These are phyloP conservation scores for Starmerella bombi DNA, from an alignment of 805 yeast species.

Conservation along the genomic window DNA sequence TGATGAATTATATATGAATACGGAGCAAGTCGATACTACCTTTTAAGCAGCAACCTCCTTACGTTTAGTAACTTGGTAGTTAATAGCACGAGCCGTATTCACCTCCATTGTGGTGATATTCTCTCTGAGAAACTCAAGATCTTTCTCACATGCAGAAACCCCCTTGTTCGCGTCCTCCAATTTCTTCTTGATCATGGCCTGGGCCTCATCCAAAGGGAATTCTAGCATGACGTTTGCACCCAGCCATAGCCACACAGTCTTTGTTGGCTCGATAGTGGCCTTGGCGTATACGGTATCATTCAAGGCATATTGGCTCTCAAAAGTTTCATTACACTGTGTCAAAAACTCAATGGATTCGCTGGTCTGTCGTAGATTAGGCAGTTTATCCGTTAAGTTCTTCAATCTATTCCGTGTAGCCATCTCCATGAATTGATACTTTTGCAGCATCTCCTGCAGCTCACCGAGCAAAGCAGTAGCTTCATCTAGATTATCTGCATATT, in stretches of 20 bases:
- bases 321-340: conserved; percentile 35
- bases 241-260: conserved; percentile 79
- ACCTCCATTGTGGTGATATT: conserved; percentile 97
- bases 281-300: conserved; percentile 85
- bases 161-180: conserved; percentile 49
- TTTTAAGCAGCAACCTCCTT: conserved; percentile 6
- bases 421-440: conserved; percentile 32
- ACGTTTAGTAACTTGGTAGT: conserved; percentile 30
- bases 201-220: conserved; percentile 81
- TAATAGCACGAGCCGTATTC: conserved; percentile 64
- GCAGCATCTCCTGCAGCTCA: conserved; percentile 73
- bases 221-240: conserved; percentile 98
- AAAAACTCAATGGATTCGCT: conserved; percentile 56
- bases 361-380: conserved; percentile 89
- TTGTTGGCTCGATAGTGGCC: conserved; percentile 54
- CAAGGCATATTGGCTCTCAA: conserved; percentile 74
- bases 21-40: no score
- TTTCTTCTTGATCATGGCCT: conserved; percentile 49
- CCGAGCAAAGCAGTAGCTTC: conserved; percentile 60
- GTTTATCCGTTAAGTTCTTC: conserved; percentile 43
- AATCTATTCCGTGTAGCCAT: conserved; percentile 32
- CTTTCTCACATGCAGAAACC: conserved; percentile 57
- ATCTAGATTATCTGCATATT: conserved; percentile 49
- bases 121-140: conserved; percentile 68
- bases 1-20: no score